phyloP scores from a whole-genome alignment of 176 grass and related monocot genomes.

The Sorghum bicolor region DNA sequence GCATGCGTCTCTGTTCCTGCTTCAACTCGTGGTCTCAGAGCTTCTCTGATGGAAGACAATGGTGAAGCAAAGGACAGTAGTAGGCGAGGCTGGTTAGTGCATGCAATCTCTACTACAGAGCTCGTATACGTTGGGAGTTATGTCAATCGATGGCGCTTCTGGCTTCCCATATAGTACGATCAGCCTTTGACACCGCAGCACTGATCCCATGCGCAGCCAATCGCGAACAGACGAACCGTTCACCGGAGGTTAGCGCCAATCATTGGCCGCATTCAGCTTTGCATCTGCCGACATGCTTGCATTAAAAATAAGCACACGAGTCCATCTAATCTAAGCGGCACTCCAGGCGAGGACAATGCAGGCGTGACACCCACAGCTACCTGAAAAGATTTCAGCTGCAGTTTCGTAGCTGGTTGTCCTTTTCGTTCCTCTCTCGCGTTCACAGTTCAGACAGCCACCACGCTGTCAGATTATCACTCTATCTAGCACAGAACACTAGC shows the following conservation, averaged over 20 bases:
- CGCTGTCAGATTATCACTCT: no score
- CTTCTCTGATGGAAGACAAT: not conserved
- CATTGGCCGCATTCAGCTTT: not conserved
- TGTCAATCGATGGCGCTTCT: not conserved
- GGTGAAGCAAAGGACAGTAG: not conserved
- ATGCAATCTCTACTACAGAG: not conserved
- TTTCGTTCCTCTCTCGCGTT: no score
- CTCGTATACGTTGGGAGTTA: not conserved
- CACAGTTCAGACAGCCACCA: no score
- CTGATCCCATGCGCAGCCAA: not conserved
- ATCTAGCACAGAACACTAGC: no score
- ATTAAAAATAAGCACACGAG: conserved; percentile 8
- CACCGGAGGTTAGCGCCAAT: not conserved
- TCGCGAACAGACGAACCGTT: not conserved
- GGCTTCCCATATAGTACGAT: not conserved
- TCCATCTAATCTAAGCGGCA: not conserved
- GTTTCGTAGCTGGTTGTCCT: no score
- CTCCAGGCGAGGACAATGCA: not conserved
- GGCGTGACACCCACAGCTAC: not conserved
- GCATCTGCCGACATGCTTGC: conserved; percentile 12
- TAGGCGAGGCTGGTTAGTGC: no score
- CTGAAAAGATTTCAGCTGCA: no score
- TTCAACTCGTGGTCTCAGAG: not conserved
- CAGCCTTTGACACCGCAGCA: not conserved
- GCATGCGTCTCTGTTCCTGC: not conserved